Evolutionary conservation across 768 basidiomycete genomes (phyloP).

Genomic region (Cantharellus anzutake): DNA sequence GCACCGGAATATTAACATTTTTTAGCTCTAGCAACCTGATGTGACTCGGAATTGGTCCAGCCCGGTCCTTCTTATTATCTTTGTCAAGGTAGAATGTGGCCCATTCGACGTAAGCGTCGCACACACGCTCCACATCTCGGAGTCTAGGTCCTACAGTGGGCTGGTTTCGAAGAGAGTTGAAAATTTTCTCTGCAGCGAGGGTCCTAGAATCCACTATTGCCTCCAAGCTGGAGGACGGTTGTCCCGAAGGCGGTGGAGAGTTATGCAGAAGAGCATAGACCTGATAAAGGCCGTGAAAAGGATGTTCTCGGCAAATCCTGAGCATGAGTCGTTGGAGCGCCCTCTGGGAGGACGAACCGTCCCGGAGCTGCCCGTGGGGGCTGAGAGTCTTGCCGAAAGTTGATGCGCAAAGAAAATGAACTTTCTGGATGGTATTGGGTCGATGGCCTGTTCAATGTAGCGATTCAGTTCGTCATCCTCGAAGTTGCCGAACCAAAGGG

Average conservation of each 20-base stretch:
- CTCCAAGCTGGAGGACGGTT: constrained; percentile 1
- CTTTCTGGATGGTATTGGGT: constrained; percentile 62
- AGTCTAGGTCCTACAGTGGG: constrained; percentile 22
- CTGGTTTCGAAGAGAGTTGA: constrained; percentile 33
- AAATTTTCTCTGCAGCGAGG: constrained; percentile 42
- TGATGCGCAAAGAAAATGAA: constrained; percentile 87
- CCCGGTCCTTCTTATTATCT: constrained; percentile 12
- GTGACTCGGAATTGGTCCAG: constrained; percentile 25
- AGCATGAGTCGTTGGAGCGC: constrained; percentile 45
- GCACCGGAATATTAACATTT: constrained; percentile 55
- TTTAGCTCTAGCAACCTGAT: constrained; percentile 29
- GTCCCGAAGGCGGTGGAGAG: not conserved
- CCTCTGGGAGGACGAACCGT: constrained; percentile 21
- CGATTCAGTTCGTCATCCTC: constrained; percentile 27
- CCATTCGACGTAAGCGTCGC: constrained; percentile 52
- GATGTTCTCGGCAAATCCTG: constrained; percentile 69
- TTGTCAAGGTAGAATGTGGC: constrained; percentile 38
- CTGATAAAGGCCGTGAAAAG: constrained; percentile 85
- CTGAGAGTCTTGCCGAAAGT: constrained; percentile 72
- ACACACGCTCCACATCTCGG: constrained; percentile 36
- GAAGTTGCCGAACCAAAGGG: constrained; percentile 85
- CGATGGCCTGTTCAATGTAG: constrained; percentile 27
- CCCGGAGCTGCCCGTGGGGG: constrained; percentile 11
- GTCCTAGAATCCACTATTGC: not conserved
- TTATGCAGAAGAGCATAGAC: constrained; percentile 44